These are phyloP conservation scores for Xylaria grammica DNA, from an alignment of 495 filamentous ascomycete genomes.

Conservation along the genomic window DNA sequence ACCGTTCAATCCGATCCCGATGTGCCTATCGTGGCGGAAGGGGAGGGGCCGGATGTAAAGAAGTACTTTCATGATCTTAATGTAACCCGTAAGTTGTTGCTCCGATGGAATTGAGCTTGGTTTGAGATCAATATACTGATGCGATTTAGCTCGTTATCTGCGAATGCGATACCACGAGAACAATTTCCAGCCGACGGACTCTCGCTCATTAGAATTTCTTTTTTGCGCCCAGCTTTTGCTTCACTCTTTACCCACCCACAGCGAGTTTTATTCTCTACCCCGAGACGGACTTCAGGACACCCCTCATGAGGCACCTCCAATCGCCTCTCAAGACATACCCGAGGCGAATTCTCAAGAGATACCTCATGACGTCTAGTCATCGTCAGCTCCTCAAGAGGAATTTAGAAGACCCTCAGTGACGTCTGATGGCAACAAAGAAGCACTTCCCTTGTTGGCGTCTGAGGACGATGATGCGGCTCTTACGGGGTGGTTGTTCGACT, in stretches of 20 bases:
- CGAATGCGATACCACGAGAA: conserved; percentile 47
- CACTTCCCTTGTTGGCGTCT: background rate
- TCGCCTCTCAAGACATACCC: background rate
- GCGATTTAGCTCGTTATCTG: conserved; percentile 39
- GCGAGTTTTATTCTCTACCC: background rate
- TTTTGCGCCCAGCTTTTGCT: conserved; percentile 68
- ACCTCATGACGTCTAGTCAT: conserved; percentile 24
- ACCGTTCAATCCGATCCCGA: conserved; percentile 56
- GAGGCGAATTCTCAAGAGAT: conserved; percentile 14
- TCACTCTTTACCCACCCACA: conserved; percentile 14
- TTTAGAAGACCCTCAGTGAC: background rate
- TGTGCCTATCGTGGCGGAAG: conserved; percentile 59
- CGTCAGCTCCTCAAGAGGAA: conserved; percentile 10
- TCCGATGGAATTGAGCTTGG: background rate
- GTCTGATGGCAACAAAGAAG: background rate
- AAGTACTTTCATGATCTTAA: conserved; percentile 68
- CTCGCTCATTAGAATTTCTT: conserved; percentile 68
- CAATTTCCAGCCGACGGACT: conserved; percentile 67
- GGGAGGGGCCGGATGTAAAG: conserved; percentile 55
- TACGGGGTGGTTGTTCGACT: conserved; percentile 6
- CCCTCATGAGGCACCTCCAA: background rate
- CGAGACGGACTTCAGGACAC: background rate
- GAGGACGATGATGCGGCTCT: background rate
- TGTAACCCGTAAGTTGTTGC: conserved; percentile 59
- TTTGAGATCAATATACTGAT: conserved; percentile 20